Evolutionary conservation across 805 yeast genomes (phyloP).

Genomic region (Pichia cephalocereana): DNA sequence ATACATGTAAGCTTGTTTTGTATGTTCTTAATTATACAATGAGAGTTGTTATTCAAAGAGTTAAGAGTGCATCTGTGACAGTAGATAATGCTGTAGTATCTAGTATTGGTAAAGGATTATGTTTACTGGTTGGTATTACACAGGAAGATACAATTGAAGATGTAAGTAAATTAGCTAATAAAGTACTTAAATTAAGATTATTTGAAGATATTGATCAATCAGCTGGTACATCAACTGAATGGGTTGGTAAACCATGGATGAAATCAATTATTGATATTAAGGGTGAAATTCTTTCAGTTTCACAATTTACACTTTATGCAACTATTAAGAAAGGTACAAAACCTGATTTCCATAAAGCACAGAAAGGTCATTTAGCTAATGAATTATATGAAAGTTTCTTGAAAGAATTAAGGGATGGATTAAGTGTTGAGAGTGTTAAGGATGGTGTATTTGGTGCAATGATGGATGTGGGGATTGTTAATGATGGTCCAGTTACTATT

Average conservation of each 20-base stretch:
- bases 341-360: slow-evolving; percentile 92
- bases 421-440: slow-evolving; percentile 50
- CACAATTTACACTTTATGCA: slow-evolving; percentile 88
- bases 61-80: slow-evolving; percentile 78
- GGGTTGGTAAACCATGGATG: slow-evolving; percentile 70
- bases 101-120: slow-evolving; percentile 63
- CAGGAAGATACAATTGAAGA: slow-evolving; percentile 71
- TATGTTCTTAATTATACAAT: no score
- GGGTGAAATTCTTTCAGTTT: slow-evolving; percentile 75
- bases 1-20: no score
- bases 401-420: slow-evolving; percentile 32
- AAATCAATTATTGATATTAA: slow-evolving; percentile 51
- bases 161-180: slow-evolving; percentile 56
- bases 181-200: slow-evolving; percentile 53
- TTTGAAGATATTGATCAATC: slow-evolving; percentile 48
- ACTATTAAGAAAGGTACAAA: slow-evolving; percentile 84
- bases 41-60: slow-evolving; percentile 89
- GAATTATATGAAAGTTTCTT: slow-evolving; percentile 47
- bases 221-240: slow-evolving; percentile 38
- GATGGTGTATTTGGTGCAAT: slow-evolving; percentile 94
- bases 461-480: slow-evolving; percentile 87
- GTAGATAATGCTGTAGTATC: slow-evolving; percentile 69
- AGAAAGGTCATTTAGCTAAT: slow-evolving; percentile 56
- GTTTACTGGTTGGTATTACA: slow-evolving; percentile 79
- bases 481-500: slow-evolving; percentile 93